Evolutionary conservation across 495 filamentous ascomycete species (phyloP).

Genomic region (Penicillium cinerascens): DNA sequence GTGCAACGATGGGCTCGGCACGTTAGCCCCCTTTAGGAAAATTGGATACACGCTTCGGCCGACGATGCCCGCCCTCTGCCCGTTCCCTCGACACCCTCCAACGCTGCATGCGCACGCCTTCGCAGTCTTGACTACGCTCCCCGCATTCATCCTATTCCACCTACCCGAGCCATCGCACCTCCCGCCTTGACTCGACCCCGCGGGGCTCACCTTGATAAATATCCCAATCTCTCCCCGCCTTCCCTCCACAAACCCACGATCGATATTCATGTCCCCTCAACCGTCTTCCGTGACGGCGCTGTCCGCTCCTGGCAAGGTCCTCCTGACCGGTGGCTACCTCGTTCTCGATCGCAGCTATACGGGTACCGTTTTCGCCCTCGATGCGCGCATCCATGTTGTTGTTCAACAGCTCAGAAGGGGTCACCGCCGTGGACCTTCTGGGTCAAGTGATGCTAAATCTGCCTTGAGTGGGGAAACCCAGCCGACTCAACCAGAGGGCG

Average conservation of each 20-base stretch:
- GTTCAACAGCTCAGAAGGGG: slow-evolving; percentile 54
- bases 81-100: not conserved
- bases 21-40: slow-evolving; percentile 25
- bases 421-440: slow-evolving; percentile 25
- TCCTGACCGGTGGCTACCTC: slow-evolving; percentile 91
- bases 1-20: not conserved
- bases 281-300: slow-evolving; percentile 52
- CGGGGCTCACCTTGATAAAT: slow-evolving; percentile 6
- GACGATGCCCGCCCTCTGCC: not conserved
- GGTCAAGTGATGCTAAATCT: slow-evolving; percentile 18
- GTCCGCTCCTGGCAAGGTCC: slow-evolving; percentile 93
- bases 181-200: not conserved
- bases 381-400: slow-evolving; percentile 85
- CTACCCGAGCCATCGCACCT: not conserved
- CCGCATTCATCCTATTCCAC: not conserved
- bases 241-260: slow-evolving; percentile 8
- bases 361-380: slow-evolving; percentile 88
- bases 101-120: slow-evolving; percentile 1
- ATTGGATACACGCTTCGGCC: slow-evolving; percentile 22
- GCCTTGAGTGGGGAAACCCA: slow-evolving; percentile 6
- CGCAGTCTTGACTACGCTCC: not conserved
- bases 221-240: slow-evolving; percentile 6
- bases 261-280: slow-evolving; percentile 15
- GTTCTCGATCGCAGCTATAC: slow-evolving; percentile 87
- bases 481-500: not conserved